Conservation (phyloP, 805 yeast species). For the Alloascoidea hylecoeti region DNA sequence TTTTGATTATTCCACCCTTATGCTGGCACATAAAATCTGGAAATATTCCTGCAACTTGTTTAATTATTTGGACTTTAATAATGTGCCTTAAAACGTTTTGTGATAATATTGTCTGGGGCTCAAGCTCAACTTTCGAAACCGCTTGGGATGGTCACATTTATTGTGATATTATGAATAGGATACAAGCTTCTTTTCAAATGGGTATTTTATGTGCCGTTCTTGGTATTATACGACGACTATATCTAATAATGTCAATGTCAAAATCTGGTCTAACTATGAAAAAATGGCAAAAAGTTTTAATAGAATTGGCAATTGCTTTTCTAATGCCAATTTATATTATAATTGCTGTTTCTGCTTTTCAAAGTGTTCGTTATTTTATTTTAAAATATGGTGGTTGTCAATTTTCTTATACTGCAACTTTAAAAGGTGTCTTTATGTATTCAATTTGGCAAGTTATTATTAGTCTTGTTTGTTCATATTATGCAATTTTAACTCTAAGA, state of each 20-base stretch:
- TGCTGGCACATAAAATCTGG: background rate
- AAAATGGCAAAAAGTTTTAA: conserved; percentile 23
- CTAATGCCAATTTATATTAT: conserved; percentile 50
- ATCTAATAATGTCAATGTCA: conserved; percentile 28
- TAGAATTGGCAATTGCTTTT: conserved; percentile 48
- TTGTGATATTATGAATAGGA: conserved; percentile 69
- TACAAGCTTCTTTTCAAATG: conserved; percentile 48
- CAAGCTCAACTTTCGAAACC: conserved; percentile 22
- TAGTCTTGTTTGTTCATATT: conserved; percentile 39
- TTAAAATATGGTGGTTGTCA: conserved; percentile 59
- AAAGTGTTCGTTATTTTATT: conserved; percentile 47
- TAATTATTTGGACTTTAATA: conserved; percentile 40
- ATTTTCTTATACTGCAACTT: conserved; percentile 25
- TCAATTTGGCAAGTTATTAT: conserved; percentile 60
- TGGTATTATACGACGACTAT: conserved; percentile 55
- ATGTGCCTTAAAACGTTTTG: conserved; percentile 47
- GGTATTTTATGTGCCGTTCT: conserved; percentile 65
- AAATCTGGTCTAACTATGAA: conserved; percentile 8
- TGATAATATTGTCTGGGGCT: conserved; percentile 65
- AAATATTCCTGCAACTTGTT: background rate
- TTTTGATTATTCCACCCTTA: background rate
- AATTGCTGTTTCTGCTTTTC: conserved; percentile 46
- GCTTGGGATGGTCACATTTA: conserved; percentile 66
- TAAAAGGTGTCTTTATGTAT: conserved; percentile 36
- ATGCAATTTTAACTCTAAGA: conserved; percentile 39